Percentiles rank a stretch among this genome's conserved stretches.
phyloP scores from a whole-genome alignment of 164 flowering plant species.

The Magnolia sinica region DNA sequence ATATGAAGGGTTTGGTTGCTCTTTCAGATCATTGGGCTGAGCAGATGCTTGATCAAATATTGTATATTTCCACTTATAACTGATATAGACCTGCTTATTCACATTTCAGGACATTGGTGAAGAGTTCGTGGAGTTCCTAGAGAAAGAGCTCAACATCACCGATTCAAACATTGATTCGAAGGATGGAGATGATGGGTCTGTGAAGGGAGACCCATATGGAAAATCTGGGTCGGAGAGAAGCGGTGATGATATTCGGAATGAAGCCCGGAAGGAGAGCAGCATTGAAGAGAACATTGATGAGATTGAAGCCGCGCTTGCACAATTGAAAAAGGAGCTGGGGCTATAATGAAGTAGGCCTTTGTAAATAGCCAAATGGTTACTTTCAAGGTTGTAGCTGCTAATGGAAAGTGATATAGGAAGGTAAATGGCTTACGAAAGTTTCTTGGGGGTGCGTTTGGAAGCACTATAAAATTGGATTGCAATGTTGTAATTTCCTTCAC shows the following conservation, averaged over 20 bases:
- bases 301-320: slow-evolving; percentile 81
- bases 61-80: neutral
- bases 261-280: slow-evolving; percentile 30
- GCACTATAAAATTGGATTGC: neutral
- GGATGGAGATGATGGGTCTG: slow-evolving; percentile 18
- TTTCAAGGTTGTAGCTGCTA: neutral
- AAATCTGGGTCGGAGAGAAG: slow-evolving; percentile 21
- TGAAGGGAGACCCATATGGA: slow-evolving; percentile 16
- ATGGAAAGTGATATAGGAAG: neutral
- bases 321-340: slow-evolving; percentile 75
- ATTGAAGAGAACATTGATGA: slow-evolving; percentile 76
- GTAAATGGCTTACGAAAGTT: neutral
- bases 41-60: neutral
- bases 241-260: slow-evolving; percentile 12
- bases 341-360: slow-evolving; percentile 24
- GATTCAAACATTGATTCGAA: slow-evolving; percentile 34
- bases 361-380: neutral
- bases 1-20: neutral
- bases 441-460: neutral
- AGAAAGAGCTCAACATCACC: slow-evolving; percentile 82
- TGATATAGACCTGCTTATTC: neutral
- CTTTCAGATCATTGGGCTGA: neutral
- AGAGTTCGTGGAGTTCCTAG: slow-evolving; percentile 92
- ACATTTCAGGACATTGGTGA: slow-evolving; percentile 81
- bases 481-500: neutral